Evolutionary conservation across 805 yeast genomes (phyloP).

Genomic region (Candida pseudoglaebosa): DNA sequence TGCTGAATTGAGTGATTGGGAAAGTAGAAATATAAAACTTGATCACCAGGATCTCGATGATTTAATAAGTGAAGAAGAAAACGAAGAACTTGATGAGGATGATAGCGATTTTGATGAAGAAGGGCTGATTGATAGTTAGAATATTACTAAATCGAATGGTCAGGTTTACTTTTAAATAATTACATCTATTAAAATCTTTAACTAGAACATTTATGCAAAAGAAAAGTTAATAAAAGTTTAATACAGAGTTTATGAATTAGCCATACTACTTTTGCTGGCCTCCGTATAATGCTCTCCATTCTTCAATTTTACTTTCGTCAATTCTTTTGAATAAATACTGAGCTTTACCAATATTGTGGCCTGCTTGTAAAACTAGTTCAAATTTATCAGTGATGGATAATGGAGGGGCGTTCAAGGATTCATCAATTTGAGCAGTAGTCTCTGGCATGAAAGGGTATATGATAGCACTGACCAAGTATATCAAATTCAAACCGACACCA

Average conservation of each 20-base stretch:
- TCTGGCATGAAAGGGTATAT: slow-evolving; percentile 90
- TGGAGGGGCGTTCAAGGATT: slow-evolving; percentile 79
- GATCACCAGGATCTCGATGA: slow-evolving; percentile 19
- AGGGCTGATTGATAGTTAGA: slow-evolving; percentile 11
- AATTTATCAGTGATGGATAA: slow-evolving; percentile 75
- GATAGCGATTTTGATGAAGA: slow-evolving; percentile 15
- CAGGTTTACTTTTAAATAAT: no score
- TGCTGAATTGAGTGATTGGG: slow-evolving; percentile 36
- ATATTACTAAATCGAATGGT: background rate
- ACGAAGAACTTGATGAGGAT: slow-evolving; percentile 13
- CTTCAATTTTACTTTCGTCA: slow-evolving; percentile 81
- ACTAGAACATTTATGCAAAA: no score
- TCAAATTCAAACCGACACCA: slow-evolving; percentile 83
- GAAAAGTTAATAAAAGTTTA: no score
- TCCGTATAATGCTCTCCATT: slow-evolving; percentile 84
- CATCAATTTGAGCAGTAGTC: slow-evolving; percentile 62
- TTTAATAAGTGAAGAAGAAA: slow-evolving; percentile 11
- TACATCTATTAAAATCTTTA: no score
- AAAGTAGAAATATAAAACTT: slow-evolving; percentile 25
- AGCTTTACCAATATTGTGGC: slow-evolving; percentile 87
- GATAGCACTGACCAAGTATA: slow-evolving; percentile 79
- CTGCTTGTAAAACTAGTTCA: slow-evolving; percentile 62
- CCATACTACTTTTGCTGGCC: slow-evolving; percentile 65
- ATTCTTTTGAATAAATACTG: slow-evolving; percentile 89
- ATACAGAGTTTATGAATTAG: no score